Evolutionary conservation across 108 stramenopile genomes (phyloP), one percentile per base, ranked within the genome.

Genomic region (Craspedostauros australis): DNA sequence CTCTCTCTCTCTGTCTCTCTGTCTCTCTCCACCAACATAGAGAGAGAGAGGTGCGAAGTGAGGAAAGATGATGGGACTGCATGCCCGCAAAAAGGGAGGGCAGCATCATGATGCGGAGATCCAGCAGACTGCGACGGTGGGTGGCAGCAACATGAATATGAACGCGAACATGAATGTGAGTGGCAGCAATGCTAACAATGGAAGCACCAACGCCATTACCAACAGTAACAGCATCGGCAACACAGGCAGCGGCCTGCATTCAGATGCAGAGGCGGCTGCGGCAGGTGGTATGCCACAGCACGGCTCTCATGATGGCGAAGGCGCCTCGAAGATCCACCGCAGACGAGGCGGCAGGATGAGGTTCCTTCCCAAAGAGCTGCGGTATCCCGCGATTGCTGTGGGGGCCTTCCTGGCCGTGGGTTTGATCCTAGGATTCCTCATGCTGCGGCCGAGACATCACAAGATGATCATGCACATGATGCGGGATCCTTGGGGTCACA

Each of bases 381-480:
- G 62, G 21, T 59, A 33, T 37, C 71, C 76, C 14, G 30, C 60
- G 14, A 47, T 73, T 24, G 46, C 41, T 29, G 58, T 72, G 22
- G 40, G 36, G 2, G 52, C 31, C 12, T 77, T 77, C 45, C 29
- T 77, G 22, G 18, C 61, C 1, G 44, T 51, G 34, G 76, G 76
- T 26, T 53, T 77, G 3, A 15, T 50, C 33, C 24, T 71, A 25
- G 76, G 64, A 8, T 77, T 62, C 46, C 46, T 72, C 19, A 57
- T 77, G 14, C 33, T 62, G 18, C 66, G 66, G 44, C 57, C 68
- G 47, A 70, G 66, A 39, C 76, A 77, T 41, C 70, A 67, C 16
- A 64, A 61, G 29, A 64, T 70, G 9, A 52, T 77, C 54, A 32
- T 68, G 24, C 70, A 72, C 28, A 54, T 77, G 14, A 64, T 72